Evolutionary conservation across 768 basidiomycete species (phyloP), one percentile per base, ranked within the genome.

Genomic region (Mycena albidolilacea): DNA sequence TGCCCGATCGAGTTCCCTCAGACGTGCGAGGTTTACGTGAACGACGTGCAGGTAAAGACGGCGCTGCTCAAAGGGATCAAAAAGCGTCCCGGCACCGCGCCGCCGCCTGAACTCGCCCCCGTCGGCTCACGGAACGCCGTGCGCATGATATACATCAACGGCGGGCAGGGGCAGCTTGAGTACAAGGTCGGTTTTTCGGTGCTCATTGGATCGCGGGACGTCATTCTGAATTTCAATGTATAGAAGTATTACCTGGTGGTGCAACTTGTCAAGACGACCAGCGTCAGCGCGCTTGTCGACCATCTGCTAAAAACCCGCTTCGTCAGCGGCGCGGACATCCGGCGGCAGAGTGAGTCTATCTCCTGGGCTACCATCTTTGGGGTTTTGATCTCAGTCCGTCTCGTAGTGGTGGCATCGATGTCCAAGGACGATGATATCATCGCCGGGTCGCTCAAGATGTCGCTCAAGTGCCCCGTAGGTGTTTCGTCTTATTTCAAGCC

Each of bases 381-480:
- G 7, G 9, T 10, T 11, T 5, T 55, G 12, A 43, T 38, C 39
- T 10, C 17, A 35, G 21, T 23, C 7, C 52, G 10, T 9, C 3
- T 38, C 58, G 48, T 71, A 89, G 89, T 89, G 85, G 77, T 79
- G 70, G 79, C 82, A 41, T 76, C 80, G 2, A 76, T 80, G 19
- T 81, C 80, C 12, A 89, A 86, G 11, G 91, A 95, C 67, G 92
- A 92, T 48, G 93, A 93, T 62, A 93, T 95, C 75, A 82, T 90
- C 19, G 87, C 91, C 5, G 91, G 91, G 9, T 84, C 89, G 1
- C 87, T 90, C 71, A 90, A 87, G 74, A 87, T 95, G 83, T 89
- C 89, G 0, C 79, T 95, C 72, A 92, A 91, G 74, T 93, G 92
- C 78, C 93, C 94, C 2, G 93, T 93, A 78, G 63, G 91, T 85